Percentiles rank a stretch among this genome's conserved stretches.
Conservation (phyloP, 1,284 basidiomycete genomes). For the Afroboletus lepidellus region DNA sequence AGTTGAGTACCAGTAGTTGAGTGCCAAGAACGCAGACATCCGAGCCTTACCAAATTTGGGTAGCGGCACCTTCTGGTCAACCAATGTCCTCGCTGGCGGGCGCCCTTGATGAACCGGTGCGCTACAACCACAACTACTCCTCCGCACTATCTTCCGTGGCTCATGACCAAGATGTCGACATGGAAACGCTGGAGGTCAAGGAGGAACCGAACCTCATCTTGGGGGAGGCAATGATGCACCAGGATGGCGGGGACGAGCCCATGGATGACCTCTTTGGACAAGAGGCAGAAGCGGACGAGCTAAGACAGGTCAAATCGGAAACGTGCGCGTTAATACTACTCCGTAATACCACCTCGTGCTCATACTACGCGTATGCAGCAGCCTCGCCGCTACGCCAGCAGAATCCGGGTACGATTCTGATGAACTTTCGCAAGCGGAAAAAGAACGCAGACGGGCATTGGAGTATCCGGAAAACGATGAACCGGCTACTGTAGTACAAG, state of each 20-base stretch:
- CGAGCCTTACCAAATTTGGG: constrained; percentile 23
- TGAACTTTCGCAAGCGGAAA: constrained; percentile 65
- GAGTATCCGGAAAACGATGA: constrained; percentile 83
- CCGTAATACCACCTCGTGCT: constrained; percentile 7
- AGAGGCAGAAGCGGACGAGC: constrained; percentile 58
- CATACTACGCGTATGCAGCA: constrained; percentile 22
- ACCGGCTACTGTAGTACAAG: constrained; percentile 52
- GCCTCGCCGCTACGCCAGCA: constrained; percentile 37
- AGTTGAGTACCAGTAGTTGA: neutral
- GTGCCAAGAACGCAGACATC: neutral
- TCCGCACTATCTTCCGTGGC: constrained; percentile 9
- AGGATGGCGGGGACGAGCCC: constrained; percentile 52
- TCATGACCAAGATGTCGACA: constrained; percentile 42
- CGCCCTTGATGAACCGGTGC: constrained; percentile 35
- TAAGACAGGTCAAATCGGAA: constrained; percentile 38
- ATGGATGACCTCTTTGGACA: constrained; percentile 81
- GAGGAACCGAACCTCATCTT: constrained; percentile 20
- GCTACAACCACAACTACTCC: constrained; percentile 21
- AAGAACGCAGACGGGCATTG: constrained; percentile 62
- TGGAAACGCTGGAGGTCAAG: constrained; percentile 35
- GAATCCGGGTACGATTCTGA: constrained; percentile 61
- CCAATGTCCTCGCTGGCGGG: constrained; percentile 42
- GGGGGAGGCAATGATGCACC: constrained; percentile 24
- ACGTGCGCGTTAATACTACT: constrained; percentile 19
- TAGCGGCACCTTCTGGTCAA: neutral